Base-by-base conservation (phyloP, 2,329 filamentous ascomycete species). In the Trichoderma citrinoviride region DNA sequence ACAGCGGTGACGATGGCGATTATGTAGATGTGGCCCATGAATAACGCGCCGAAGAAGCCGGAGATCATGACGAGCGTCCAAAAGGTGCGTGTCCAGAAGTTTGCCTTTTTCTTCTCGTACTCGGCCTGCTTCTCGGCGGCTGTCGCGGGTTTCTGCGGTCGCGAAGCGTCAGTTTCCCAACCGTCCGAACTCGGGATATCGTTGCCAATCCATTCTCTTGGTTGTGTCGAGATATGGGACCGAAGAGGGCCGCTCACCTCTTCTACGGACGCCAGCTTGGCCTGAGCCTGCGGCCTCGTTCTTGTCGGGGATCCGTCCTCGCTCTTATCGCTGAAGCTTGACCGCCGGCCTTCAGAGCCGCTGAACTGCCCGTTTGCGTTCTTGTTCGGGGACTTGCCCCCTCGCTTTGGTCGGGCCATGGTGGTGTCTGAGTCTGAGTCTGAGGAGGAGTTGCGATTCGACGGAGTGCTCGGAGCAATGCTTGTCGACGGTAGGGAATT, bases 21-120 rank as follows among this genome's bases (percentile, higher is more conserved):
- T 76, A 99, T 91, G 82, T 98, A 99, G 77, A 99, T 93, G 80
- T 99, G 95, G 67, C 95, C 95, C 73, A 93, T 92, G 81, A 97
- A 96, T 78, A 99, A 90, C 69, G 92, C 87, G 65, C 87, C 85
- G 79, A 98, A 97, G 85, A 99, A 99, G 73, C 87, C 85, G 62
- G 83, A 90, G 72, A 99, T 96, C 95, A 99, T 99, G 79, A 97
- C 89, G 69, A 99, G 89, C 3, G 92, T 97, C 95, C 95, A 99
- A 83, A 97, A 92, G 62, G 94, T 94, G 73, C 95, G 89, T 44
- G 93, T 96, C 74, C 97, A 91, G 82, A 99, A 98, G 77, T 95
- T 97, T 77, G 93, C 90, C 82, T 96, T 97, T 80, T 99, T 99
- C 87, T 98, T 98, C 76, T 98, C 93, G 77, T 96, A 97, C 68